phyloP scores from a whole-genome alignment of 345 rosid genomes.

The Arabidopsis arenosa region DNA sequence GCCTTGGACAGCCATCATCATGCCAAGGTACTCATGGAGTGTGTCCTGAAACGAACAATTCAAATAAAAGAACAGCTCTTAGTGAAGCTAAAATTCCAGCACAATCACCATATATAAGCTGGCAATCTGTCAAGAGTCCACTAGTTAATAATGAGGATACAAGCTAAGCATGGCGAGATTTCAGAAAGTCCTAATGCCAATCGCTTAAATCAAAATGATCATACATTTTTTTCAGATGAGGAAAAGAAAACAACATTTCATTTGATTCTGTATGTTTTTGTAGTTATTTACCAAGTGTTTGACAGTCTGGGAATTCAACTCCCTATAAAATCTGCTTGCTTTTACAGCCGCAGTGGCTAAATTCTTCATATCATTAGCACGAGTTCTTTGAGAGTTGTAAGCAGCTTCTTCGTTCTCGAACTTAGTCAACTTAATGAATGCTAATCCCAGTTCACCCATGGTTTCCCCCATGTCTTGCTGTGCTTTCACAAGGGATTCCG shows the following conservation, averaged over 20 bases:
- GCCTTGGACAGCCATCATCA: conserved; percentile 82
- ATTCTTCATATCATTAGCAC: conserved; percentile 85
- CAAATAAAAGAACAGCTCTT: conserved; percentile 14
- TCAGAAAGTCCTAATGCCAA: conserved; percentile 1
- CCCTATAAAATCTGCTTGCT: conserved; percentile 93
- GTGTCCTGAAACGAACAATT: conserved; percentile 62
- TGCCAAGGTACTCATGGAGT: conserved; percentile 88
- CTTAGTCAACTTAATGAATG: conserved; percentile 86
- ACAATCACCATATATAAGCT: not conserved
- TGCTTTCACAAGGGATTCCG: conserved; percentile 83
- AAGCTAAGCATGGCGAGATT: not conserved
- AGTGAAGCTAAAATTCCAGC: conserved; percentile 8
- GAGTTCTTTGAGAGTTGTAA: conserved; percentile 67
- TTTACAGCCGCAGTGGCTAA: conserved; percentile 94
- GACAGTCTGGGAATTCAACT: conserved; percentile 80
- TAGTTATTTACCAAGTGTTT: conserved; percentile 78
- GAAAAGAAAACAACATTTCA: not conserved
- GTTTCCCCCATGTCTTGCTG: conserved; percentile 99
- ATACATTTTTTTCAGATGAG: conserved; percentile 6
- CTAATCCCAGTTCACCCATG: conserved; percentile 86
- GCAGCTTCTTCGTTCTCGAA: conserved; percentile 91
- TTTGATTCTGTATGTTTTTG: not conserved
- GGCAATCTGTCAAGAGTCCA: not conserved
- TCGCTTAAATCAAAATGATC: conserved; percentile 5
- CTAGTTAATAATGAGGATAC: conserved; percentile 16